These are phyloP conservation scores for Isoetes taiwanensis DNA, from an alignment of 75 land plant genomes.

Conservation along the genomic window DNA sequence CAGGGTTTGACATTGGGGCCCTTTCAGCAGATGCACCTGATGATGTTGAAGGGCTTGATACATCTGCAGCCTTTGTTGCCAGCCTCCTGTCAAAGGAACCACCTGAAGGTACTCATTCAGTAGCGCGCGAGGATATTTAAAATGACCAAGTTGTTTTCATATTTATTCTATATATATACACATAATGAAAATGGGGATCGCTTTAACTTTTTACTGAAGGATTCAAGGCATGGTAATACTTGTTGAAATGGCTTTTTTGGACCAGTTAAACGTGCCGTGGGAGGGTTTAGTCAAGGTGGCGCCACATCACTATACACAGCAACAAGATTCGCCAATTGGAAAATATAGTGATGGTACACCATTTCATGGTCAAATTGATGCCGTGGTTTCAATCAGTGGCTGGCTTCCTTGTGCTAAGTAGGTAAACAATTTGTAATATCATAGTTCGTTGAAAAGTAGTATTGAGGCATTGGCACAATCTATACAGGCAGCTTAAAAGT, in stretches of 20 bases:
- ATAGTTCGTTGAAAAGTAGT: background rate
- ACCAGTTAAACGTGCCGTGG: constrained; percentile 76
- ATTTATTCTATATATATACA: no score
- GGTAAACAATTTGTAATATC: background rate
- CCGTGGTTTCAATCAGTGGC: constrained; percentile 67
- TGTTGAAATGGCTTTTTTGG: background rate
- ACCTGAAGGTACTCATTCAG: constrained; percentile 42
- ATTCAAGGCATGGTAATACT: background rate
- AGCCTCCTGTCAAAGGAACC: constrained; percentile 75
- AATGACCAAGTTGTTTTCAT: no score
- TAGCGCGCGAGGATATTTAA: no score
- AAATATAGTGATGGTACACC: constrained; percentile 50
- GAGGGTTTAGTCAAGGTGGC: constrained; percentile 96
- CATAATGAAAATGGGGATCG: no score
- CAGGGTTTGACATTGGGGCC: constrained; percentile 85
- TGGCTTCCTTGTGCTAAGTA: constrained; percentile 87
- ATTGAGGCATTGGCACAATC: background rate
- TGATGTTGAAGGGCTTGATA: constrained; percentile 76
- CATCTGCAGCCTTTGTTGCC: constrained; percentile 84
- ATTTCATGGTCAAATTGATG: constrained; percentile 54
- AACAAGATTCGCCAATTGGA: constrained; percentile 53
- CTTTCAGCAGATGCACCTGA: constrained; percentile 49
- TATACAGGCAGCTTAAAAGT: background rate
- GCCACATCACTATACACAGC: constrained; percentile 73
- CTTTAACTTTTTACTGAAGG: no score